Conservation (phyloP, 768 basidiomycete species). For the Tremella fuciformis region DNA sequence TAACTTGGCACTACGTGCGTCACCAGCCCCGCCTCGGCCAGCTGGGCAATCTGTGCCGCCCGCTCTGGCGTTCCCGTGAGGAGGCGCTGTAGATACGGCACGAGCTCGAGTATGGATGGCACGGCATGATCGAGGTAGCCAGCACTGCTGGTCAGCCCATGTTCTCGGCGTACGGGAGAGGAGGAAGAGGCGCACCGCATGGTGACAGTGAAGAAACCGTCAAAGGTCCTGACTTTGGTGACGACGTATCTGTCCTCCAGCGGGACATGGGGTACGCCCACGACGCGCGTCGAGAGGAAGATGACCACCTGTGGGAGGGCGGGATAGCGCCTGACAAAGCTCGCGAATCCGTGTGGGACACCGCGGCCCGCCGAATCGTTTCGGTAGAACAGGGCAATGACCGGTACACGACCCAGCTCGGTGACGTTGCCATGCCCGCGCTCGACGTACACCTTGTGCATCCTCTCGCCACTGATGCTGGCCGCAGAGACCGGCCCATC, state of each 20-base stretch:
- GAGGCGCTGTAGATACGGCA: constrained; percentile 55
- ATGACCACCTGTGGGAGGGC: constrained; percentile 66
- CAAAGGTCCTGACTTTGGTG: constrained; percentile 60
- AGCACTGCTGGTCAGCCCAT: constrained; percentile 31
- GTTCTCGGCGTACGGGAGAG: neutral
- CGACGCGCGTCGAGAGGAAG: constrained; percentile 62
- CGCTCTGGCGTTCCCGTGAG: neutral
- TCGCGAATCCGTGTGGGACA: constrained; percentile 3
- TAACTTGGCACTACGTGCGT: constrained; percentile 15
- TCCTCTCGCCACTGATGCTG: neutral
- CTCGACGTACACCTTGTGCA: constrained; percentile 39
- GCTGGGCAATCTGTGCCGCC: neutral
- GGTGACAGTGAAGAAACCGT: constrained; percentile 42
- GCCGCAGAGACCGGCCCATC: neutral
- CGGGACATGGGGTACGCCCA: constrained; percentile 58
- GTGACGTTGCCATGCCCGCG: constrained; percentile 24
- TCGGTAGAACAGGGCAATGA: constrained; percentile 63
- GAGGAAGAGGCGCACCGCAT: constrained; percentile 6
- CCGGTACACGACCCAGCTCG: constrained; percentile 56
- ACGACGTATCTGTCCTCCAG: constrained; percentile 60
- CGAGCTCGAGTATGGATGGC: constrained; percentile 54
- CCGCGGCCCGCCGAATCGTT: constrained; percentile 53
- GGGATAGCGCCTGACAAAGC: constrained; percentile 59
- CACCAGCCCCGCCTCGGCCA: neutral
- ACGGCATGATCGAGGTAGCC: constrained; percentile 62